A percentile compares a stretch with the other conserved stretches of the same genome.
phyloP scores from a whole-genome alignment of 495 filamentous ascomycete species.

The Podospora appendiculata region DNA sequence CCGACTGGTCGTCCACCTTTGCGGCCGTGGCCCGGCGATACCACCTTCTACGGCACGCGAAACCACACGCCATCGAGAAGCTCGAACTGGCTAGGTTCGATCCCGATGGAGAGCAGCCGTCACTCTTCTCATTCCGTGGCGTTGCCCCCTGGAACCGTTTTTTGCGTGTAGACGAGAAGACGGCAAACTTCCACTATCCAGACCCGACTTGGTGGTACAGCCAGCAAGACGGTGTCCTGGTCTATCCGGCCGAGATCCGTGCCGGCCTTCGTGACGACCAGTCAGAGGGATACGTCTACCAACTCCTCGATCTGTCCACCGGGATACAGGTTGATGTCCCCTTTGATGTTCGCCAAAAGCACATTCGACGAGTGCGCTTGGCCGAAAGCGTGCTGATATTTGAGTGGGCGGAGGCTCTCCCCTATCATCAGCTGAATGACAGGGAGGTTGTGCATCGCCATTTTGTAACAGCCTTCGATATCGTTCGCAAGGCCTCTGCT shows the following conservation, averaged over 20 bases:
- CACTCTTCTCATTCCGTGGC: constrained; percentile 34
- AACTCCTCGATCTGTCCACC: constrained; percentile 47
- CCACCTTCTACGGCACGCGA: constrained; percentile 42
- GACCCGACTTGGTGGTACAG: constrained; percentile 56
- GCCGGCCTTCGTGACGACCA: neutral
- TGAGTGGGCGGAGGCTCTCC: constrained; percentile 57
- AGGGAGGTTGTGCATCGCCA: constrained; percentile 53
- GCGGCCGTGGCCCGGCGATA: constrained; percentile 50
- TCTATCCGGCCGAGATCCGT: constrained; percentile 38
- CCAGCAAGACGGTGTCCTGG: constrained; percentile 45
- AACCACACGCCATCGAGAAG: constrained; percentile 42
- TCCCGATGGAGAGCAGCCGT: constrained; percentile 1
- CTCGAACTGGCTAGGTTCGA: constrained; percentile 24
- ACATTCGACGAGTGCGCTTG: constrained; percentile 52
- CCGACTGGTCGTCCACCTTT: constrained; percentile 39
- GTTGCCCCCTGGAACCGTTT: constrained; percentile 52
- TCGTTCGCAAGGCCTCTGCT: constrained; percentile 20
- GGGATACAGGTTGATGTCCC: constrained; percentile 41
- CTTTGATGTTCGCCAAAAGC: constrained; percentile 45
- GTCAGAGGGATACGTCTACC: constrained; percentile 29
- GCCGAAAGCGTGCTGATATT: constrained; percentile 49
- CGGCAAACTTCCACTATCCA: constrained; percentile 37
- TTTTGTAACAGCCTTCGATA: constrained; percentile 56
- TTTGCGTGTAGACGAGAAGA: constrained; percentile 37
- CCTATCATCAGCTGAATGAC: constrained; percentile 53